Base-by-base conservation (phyloP, 208 protist species). In the Leishmania major region DNA sequence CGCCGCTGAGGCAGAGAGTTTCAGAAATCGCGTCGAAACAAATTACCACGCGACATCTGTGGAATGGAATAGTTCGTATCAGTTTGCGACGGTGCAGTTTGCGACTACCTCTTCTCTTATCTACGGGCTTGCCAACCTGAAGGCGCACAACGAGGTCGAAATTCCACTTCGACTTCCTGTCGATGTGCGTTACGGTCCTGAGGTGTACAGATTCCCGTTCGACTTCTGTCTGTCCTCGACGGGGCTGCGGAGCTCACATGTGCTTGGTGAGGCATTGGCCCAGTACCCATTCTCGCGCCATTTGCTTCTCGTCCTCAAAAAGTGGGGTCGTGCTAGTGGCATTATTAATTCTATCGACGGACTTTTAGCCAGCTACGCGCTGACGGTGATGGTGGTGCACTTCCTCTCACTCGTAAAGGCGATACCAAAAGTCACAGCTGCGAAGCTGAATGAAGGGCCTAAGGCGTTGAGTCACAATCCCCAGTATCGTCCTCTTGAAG, bases 201-300 rank as follows among this genome's bases (percentile, higher is more conserved):
- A 98, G 78, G 40, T 98, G 15, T 98, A 94, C 71, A 86, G 95
- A 55, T 94, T 95, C 47, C 94, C 95, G 1, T 98, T 98, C 83
- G 95, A 98, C 76, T 94, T 98, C 82, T 98, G 93, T 82, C 84
- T 98, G 43, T 95, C 92, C 1, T 96, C 94, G 31, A 96, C 92
- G 31, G 95, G 95, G 31, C 75, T 97, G 53, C 87, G 92, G 69
- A 97, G 97, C 64, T 97, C 95, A 7, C 91, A 96, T 69, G 81
- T 98, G 40, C 86, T 98, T 35, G 85, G 89, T 37, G 82, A 94
- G 70, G 87, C 92, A 17, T 87, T 98, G 40, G 82, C 84, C 22
- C 69, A 93, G 66, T 93, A 97, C 72, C 83, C 86, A 0, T 96
- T 93, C 87, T 90, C 94, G 31, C 81, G 95, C 1, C 95, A 98